phyloP scores from a whole-genome alignment of 768 basidiomycete genomes.

The Pholiota molesta region DNA sequence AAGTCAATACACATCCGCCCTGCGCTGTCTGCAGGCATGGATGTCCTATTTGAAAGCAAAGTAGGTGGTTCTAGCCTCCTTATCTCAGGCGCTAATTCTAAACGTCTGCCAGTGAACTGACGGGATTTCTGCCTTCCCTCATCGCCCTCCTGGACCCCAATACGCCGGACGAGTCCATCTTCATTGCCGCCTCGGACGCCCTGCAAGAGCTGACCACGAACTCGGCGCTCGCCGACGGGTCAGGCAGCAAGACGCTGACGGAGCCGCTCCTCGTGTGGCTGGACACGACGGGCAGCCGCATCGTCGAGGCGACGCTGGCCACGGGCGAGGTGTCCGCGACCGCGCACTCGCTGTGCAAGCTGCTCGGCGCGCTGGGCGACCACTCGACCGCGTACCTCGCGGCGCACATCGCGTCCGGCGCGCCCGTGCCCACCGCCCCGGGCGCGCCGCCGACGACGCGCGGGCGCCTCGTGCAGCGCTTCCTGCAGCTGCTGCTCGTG shows the following conservation, averaged over 20 bases:
- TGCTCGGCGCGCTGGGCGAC: conserved; percentile 81
- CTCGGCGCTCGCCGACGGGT: conserved; percentile 72
- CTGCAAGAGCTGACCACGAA: conserved; percentile 79
- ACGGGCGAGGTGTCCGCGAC: conserved; percentile 54
- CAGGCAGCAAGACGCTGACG: conserved; percentile 71
- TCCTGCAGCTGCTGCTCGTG: conserved; percentile 69
- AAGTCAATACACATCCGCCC: conserved; percentile 66
- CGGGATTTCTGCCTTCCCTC: conserved; percentile 64
- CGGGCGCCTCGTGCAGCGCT: conserved; percentile 64
- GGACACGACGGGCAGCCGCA: conserved; percentile 52
- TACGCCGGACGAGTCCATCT: conserved; percentile 52
- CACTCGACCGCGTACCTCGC: conserved; percentile 84
- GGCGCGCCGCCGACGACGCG: conserved; percentile 37
- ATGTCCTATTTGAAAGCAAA: conserved; percentile 67
- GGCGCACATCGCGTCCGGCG: conserved; percentile 57
- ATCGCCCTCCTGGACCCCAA: conserved; percentile 64
- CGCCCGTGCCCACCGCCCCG: conserved; percentile 33
- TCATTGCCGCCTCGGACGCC: conserved; percentile 69
- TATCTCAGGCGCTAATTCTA: conserved; percentile 3
- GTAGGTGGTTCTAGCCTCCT: conserved; percentile 36
- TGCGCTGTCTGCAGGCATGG: conserved; percentile 87
- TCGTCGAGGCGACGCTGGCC: conserved; percentile 38
- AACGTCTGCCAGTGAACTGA: conserved; percentile 60
- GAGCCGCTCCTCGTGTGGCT: conserved; percentile 86
- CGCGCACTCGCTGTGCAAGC: conserved; percentile 76